Base-by-base conservation (phyloP, 305 asterid genomes). In the Fraxinus greggii region DNA sequence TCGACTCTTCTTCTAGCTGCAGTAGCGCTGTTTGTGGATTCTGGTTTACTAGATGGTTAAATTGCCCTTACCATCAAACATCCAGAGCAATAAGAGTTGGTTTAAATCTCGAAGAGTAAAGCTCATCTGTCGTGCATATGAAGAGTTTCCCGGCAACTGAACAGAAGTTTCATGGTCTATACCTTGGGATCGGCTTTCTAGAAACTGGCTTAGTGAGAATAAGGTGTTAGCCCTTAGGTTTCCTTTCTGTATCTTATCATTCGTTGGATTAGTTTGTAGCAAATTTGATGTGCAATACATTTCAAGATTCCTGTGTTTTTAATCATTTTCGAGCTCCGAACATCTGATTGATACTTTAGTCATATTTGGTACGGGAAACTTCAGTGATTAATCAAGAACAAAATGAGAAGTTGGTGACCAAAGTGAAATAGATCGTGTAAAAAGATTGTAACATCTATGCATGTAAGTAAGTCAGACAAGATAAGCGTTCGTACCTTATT, bases 231-330 rank as follows among this genome's bases (percentile, higher is more conserved):
- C 35, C 38, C 72, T 78, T 42, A 1, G 72, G 65, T 75, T 24
- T 63, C n/a, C 17, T 42, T 17, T 56, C 48, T 78, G n/a, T 19
- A 15, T 75, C 54, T 81, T 77, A 26, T 17, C 32, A 63, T 40
- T 65, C 33, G 29, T 78, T 70, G 65, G 76, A 32, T 56, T 38
- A 51, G 73, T 78, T 77, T 36, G 75, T 78, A 78, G 80, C 81
- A 45, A 80, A 67, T 65, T 65, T 65, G 73, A 26, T 75, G 80
- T 13, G 38, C 79, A 26, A 29, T 78, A 77, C 82, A 79, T 83
- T n/a, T 51, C 21, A 51, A 51, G 24, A 51, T 51, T 51, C 63
- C 24, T 51, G 23, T 17, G 24, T 51, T 51, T 51, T 40, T 69
- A 36, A 75, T 69, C 73, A 65, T 29, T 40, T 15, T 28, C 10